These are phyloP conservation scores for Backusella morwellensis DNA, from an alignment of 192 early-diverging fungal genomes.

Conservation along the genomic window DNA sequence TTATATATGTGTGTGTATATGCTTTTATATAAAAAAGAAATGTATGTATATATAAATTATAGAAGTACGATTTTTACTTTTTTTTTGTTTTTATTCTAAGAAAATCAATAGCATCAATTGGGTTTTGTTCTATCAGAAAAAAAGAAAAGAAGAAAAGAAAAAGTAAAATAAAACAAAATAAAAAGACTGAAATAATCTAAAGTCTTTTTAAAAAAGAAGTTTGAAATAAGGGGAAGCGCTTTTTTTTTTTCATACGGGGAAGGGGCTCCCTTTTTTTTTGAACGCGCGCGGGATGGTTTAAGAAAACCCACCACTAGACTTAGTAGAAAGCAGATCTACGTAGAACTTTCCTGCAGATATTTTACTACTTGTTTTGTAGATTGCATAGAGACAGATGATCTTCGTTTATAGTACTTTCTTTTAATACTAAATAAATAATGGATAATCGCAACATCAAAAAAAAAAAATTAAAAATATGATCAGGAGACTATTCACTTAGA, in stretches of 20 bases:
- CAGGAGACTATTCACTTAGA: background rate
- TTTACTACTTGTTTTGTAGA: conserved; percentile 5
- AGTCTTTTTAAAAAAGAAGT: conserved; percentile 8
- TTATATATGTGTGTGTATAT: background rate
- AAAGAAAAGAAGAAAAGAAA: background rate
- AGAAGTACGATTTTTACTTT: background rate
- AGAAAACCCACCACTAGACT: background rate
- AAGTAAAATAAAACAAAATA: background rate
- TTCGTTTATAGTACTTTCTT: background rate
- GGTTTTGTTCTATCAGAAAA: background rate
- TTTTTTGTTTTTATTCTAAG: background rate
- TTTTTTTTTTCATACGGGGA: background rate
- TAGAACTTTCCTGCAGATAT: conserved; percentile 15
- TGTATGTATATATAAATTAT: background rate
- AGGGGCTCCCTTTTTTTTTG: conserved; percentile 1
- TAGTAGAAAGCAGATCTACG: background rate
- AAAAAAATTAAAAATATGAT: background rate
- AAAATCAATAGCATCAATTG: background rate
- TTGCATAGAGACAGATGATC: conserved; percentile 8
- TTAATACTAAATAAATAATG: background rate
- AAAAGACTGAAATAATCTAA: conserved; percentile 4
- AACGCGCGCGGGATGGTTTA: background rate
- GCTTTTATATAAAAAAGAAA: background rate
- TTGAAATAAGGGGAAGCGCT: background rate
- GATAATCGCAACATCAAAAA: background rate